These are phyloP conservation scores for Microthlaspi erraticum DNA, from an alignment of 345 rosid genomes.

Conservation along the genomic window DNA sequence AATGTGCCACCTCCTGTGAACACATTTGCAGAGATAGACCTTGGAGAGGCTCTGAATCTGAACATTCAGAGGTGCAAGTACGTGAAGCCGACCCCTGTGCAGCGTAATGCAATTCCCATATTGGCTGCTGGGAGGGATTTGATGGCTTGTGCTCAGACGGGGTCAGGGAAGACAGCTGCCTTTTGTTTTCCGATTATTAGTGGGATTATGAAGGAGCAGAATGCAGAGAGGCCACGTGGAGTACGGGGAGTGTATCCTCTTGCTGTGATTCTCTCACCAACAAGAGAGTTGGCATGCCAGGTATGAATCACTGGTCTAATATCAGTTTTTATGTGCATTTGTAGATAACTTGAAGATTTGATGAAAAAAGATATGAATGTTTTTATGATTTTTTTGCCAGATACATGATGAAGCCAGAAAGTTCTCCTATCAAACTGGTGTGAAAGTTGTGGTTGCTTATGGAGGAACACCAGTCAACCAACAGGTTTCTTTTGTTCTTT, in stretches of 20 bases:
- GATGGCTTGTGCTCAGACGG: constrained; percentile 99
- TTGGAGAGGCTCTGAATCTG: constrained; percentile 85
- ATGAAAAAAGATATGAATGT: constrained; percentile 9
- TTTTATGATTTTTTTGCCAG: constrained; percentile 49
- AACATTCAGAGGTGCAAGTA: constrained; percentile 94
- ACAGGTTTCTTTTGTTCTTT: constrained; percentile 58
- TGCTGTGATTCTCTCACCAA: constrained; percentile 97
- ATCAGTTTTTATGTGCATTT: constrained; percentile 21
- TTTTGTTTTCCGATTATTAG: constrained; percentile 96
- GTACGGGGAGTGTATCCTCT: constrained; percentile 85
- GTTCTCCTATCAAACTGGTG: constrained; percentile 98
- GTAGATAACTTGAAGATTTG: constrained; percentile 1
- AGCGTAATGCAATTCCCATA: constrained; percentile 94
- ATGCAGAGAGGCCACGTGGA: constrained; percentile 79
- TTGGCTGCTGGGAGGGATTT: constrained; percentile 82
- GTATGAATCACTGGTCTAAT: constrained; percentile 49
- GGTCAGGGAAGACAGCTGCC: constrained; percentile 99
- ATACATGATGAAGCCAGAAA: constrained; percentile 99
- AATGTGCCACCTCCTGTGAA: constrained; percentile 90
- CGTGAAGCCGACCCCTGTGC: constrained; percentile 97
- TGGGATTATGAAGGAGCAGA: constrained; percentile 82
- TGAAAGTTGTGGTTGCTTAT: constrained; percentile 95
- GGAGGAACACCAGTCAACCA: constrained; percentile 97
- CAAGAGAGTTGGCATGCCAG: constrained; percentile 94
- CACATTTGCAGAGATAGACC: constrained; percentile 93